Evolutionary conservation across 192 early-diverging fungal genomes (phyloP).

Genomic region (Linnemannia exigua): DNA sequence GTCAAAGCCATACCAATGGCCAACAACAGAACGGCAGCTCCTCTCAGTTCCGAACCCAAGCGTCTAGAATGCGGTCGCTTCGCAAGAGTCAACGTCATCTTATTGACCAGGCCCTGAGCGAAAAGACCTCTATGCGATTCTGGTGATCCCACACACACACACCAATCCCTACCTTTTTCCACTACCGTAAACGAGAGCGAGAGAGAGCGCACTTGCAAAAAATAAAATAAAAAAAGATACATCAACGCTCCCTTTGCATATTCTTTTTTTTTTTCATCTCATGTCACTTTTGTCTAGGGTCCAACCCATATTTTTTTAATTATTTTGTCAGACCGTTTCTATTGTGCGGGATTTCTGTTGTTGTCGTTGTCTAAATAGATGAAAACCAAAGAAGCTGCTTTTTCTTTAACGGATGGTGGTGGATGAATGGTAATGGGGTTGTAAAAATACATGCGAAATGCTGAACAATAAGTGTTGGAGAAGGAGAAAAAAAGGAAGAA

Average conservation of each 20-base stretch:
- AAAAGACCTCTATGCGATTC: conserved; percentile 1
- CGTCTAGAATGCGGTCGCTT: conserved; percentile 8
- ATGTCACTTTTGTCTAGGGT: neutral
- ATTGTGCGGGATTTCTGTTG: neutral
- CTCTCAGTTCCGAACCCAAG: neutral
- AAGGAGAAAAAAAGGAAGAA: conserved; percentile 9
- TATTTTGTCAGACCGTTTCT: conserved; percentile 7
- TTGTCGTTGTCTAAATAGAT: neutral
- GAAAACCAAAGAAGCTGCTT: neutral
- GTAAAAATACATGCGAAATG: conserved; percentile 53
- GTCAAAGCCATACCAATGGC: neutral
- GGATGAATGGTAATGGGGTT: neutral
- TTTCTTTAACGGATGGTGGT: neutral
- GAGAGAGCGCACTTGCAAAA: too few species aligned
- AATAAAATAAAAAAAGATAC: too few species aligned
- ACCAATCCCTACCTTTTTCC: neutral
- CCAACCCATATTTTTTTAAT: conserved; percentile 1
- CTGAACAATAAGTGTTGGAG: neutral
- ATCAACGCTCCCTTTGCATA: too few species aligned
- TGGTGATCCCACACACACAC: conserved; percentile 11
- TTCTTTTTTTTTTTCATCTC: too few species aligned
- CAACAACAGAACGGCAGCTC: neutral
- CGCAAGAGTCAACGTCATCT: conserved; percentile 42
- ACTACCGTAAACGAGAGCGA: too few species aligned
- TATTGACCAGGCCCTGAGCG: conserved; percentile 33